phyloP scores from a whole-genome alignment of 805 yeast species.

The Nakazawaea wickerhamii region DNA sequence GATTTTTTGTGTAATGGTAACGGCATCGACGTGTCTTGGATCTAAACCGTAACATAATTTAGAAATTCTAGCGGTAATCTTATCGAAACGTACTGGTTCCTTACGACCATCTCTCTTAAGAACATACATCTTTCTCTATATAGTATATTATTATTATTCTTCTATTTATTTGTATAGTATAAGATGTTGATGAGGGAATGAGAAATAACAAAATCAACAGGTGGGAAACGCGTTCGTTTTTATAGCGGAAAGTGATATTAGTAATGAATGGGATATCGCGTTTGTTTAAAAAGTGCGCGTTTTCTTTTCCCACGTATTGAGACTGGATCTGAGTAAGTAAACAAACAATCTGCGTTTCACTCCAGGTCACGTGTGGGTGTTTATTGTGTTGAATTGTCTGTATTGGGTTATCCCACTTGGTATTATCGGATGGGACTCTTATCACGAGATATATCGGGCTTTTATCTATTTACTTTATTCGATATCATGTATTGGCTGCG shows the following conservation, averaged over 20 bases:
- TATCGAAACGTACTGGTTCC: constrained; percentile 94
- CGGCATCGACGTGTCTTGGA: constrained; percentile 89
- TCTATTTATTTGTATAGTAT: neutral
- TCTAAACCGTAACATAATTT: constrained; percentile 95
- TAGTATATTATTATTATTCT: neutral
- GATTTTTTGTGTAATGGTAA: constrained; percentile 77
- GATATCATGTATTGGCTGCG: too few relatives aligned
- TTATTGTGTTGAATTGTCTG: neutral
- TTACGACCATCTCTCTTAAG: constrained; percentile 90
- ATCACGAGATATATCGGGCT: too few relatives aligned
- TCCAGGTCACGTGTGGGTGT: neutral
- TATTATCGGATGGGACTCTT: too few relatives aligned
- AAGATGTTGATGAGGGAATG: neutral
- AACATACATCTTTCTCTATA: constrained; percentile 65
- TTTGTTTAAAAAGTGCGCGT: constrained; percentile 1
- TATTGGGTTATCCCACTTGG: neutral
- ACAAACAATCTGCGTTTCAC: neutral
- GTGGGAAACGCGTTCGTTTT: too few relatives aligned
- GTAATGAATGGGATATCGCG: constrained; percentile 1
- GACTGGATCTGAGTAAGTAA: too few relatives aligned
- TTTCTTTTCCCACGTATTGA: too few relatives aligned
- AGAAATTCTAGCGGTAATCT: constrained; percentile 93
- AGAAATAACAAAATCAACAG: neutral
- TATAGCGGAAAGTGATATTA: too few relatives aligned
- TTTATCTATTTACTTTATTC: too few relatives aligned